These are phyloP conservation scores for Populus trichocarpa DNA, from an alignment of 441 rosid genomes.

Conservation along the genomic window DNA sequence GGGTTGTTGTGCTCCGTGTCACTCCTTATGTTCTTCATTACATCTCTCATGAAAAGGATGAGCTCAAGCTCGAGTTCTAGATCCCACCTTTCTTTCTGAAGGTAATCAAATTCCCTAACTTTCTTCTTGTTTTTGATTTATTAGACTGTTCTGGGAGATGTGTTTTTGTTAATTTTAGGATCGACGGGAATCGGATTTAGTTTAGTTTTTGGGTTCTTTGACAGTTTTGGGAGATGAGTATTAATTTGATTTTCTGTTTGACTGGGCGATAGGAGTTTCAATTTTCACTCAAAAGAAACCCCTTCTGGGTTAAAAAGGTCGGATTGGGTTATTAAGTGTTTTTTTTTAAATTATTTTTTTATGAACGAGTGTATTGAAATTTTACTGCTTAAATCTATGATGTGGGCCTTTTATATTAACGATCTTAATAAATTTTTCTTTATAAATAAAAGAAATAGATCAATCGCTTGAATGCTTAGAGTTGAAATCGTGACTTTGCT, in stretches of 20 bases:
- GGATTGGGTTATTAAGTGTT: not conserved
- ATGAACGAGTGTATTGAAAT: not conserved
- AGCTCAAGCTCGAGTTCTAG: conserved; percentile 80
- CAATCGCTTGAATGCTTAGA: not conserved
- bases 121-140: not conserved
- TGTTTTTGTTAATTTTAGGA: not conserved
- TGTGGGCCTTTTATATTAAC: not conserved
- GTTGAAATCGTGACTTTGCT: not conserved
- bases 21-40: conserved; percentile 70
- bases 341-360: not conserved
- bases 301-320: not conserved
- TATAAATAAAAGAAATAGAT: not conserved
- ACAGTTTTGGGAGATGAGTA: not conserved
- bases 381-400: not conserved
- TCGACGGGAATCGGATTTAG: not conserved
- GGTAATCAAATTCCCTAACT: conserved; percentile 1
- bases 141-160: not conserved
- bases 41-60: conserved; percentile 62
- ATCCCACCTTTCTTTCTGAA: not conserved
- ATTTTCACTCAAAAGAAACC: not conserved
- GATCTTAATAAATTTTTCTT: not conserved
- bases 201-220: not conserved
- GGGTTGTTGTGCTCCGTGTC: conserved; percentile 65
- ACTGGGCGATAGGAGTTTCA: not conserved
- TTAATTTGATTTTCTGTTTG: not conserved